Percentiles rank a stretch among this genome's conserved stretches.
Evolutionary conservation across 805 yeast species (phyloP).

Genomic region (Wickerhamiella musiphila): DNA sequence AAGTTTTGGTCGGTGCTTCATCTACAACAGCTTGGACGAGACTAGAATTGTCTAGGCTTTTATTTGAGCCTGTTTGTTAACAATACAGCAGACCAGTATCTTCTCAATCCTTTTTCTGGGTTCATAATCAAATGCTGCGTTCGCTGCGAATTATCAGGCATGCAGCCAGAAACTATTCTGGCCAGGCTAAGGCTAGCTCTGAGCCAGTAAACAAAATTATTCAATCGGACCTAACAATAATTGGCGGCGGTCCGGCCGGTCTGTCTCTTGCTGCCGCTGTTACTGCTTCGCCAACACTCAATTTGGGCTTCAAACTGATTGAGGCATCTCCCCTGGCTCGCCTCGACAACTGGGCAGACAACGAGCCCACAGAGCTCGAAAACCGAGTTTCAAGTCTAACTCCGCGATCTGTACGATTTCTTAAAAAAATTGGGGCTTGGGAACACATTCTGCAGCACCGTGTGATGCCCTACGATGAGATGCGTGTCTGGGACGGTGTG

Average conservation of each 20-base stretch:
- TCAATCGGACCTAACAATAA: slow-evolving; percentile 51
- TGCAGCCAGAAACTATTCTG: too few species aligned
- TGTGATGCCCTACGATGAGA: slow-evolving; percentile 60
- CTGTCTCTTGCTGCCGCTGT: slow-evolving; percentile 69
- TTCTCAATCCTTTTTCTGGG: too few species aligned
- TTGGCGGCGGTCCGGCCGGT: slow-evolving; percentile 98
- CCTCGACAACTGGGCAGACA: slow-evolving; percentile 31
- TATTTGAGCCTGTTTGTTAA: too few species aligned
- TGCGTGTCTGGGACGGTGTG: slow-evolving; percentile 75
- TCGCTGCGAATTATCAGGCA: too few species aligned
- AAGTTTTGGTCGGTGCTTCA: too few species aligned
- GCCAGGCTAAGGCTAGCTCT: not conserved
- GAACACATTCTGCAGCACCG: slow-evolving; percentile 48
- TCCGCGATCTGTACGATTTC: slow-evolving; percentile 53
- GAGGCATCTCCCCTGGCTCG: slow-evolving; percentile 51
- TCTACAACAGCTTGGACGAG: too few species aligned
- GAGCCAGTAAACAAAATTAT: not conserved
- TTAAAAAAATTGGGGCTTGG: slow-evolving; percentile 65
- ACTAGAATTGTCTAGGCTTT: too few species aligned
- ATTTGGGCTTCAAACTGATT: slow-evolving; percentile 46
- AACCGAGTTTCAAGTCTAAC: slow-evolving; percentile 79
- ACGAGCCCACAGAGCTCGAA: slow-evolving; percentile 33
- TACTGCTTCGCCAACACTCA: slow-evolving; percentile 41
- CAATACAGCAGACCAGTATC: too few species aligned
- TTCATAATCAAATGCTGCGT: too few species aligned